phyloP scores from a whole-genome alignment of 2,329 filamentous ascomycete species.

The Scedosporium boydii region DNA sequence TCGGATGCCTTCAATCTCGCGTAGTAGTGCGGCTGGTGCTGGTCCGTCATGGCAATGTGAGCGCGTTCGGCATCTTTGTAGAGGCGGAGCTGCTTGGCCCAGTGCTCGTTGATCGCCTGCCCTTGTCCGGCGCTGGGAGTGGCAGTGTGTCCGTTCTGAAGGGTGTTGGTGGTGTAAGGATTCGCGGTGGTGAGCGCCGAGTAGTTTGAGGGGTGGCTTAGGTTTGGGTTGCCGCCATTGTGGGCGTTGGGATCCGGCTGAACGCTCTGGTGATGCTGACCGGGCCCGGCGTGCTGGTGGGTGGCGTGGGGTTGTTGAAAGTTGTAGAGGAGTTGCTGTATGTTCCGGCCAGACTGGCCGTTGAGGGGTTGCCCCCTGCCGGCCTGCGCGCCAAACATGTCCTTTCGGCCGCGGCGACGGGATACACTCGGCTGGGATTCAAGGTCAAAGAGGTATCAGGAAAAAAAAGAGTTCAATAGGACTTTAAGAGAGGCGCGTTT shows the following conservation, averaged over 20 bases:
- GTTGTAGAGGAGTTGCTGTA: conserved; percentile 54
- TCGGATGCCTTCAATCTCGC: conserved; percentile 61
- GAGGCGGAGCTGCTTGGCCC: conserved; percentile 77
- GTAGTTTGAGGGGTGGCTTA: conserved; percentile 8
- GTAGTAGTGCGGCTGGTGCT: conserved; percentile 60
- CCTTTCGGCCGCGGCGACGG: not conserved
- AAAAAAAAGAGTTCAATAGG: not conserved
- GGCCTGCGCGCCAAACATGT: conserved; percentile 7
- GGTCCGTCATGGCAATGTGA: conserved; percentile 61
- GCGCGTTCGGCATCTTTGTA: conserved; percentile 67
- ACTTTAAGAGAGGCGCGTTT: not conserved
- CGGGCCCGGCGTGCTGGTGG: conserved; percentile 53
- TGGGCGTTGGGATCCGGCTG: conserved; percentile 46
- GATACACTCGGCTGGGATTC: not conserved
- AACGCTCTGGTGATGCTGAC: conserved; percentile 48
- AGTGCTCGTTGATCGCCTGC: conserved; percentile 57
- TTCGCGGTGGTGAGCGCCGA: conserved; percentile 49
- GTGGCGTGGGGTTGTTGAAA: conserved; percentile 46
- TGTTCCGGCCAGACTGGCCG: conserved; percentile 6
- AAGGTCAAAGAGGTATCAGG: not conserved
- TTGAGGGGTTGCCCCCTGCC: conserved; percentile 8
- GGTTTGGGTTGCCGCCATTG: conserved; percentile 34
- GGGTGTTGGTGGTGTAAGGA: conserved; percentile 41
- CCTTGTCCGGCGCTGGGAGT: conserved; percentile 38
- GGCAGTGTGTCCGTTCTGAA: conserved; percentile 48